phyloP scores from a whole-genome alignment of 331 rosid species.

The Cydonia oblonga region DNA sequence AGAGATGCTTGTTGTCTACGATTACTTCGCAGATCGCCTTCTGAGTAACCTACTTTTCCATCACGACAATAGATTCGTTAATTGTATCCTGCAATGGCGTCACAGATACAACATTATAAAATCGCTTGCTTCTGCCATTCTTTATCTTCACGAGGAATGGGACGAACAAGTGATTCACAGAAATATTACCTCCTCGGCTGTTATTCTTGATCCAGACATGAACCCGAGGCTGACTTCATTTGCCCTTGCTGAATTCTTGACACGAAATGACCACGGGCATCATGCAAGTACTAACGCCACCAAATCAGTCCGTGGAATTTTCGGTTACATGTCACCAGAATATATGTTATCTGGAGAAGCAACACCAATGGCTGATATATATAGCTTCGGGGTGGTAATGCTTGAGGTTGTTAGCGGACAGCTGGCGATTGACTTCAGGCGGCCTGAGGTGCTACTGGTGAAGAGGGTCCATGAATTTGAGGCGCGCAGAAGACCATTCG shows the following conservation, averaged over 20 bases:
- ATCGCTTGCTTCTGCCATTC: constrained; percentile 72
- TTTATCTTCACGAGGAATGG: constrained; percentile 89
- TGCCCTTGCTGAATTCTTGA: constrained; percentile 74
- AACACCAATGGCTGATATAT: constrained; percentile 56
- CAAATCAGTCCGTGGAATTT: constrained; percentile 58
- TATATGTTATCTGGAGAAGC: constrained; percentile 61
- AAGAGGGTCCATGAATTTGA: constrained; percentile 50
- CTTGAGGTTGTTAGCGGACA: constrained; percentile 67
- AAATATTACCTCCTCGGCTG: constrained; percentile 75
- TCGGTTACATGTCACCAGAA: constrained; percentile 83
- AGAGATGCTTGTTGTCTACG: constrained; percentile 86
- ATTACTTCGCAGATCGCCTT: constrained; percentile 55
- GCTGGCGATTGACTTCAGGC: constrained; percentile 69
- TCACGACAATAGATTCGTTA: constrained; percentile 12
- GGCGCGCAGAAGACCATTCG: constrained; percentile 35
- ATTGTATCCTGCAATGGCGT: constrained; percentile 43
- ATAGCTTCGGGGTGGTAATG: constrained; percentile 74
- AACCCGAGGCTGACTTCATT: constrained; percentile 64
- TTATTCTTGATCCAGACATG: constrained; percentile 66
- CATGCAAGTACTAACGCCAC: constrained; percentile 26
- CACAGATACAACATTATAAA: constrained; percentile 56
- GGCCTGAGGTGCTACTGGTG: constrained; percentile 76
- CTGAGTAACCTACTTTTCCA: constrained; percentile 52
- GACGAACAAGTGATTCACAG: constrained; percentile 83
- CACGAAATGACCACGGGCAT: constrained; percentile 66